Evolutionary conservation across 2,329 filamentous ascomycete species (phyloP).

Genomic region (Clarireedia monteithiana): DNA sequence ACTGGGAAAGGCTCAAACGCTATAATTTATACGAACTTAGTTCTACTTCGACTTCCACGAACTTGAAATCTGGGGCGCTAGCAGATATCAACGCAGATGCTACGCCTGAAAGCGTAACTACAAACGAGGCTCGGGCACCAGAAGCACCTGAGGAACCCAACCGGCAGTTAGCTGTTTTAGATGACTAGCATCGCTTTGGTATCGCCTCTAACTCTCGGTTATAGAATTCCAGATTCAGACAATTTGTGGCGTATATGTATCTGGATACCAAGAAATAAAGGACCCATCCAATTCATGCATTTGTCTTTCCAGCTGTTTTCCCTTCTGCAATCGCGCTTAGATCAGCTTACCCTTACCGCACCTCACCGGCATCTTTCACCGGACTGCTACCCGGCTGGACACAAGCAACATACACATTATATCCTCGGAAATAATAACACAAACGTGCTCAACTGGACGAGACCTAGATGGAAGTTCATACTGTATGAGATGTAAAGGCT

Average conservation of each 20-base stretch:
- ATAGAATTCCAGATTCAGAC: neutral
- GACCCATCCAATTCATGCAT: neutral
- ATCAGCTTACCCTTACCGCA: constrained; percentile 3
- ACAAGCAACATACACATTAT: neutral
- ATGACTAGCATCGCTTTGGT: constrained; percentile 2
- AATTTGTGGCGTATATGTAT: neutral
- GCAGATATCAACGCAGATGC: constrained; percentile 10
- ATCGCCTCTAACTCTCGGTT: neutral
- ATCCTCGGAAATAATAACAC: neutral
- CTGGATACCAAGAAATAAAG: neutral
- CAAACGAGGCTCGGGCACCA: constrained; percentile 17
- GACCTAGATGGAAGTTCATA: neutral
- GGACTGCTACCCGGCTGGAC: neutral
- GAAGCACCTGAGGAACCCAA: neutral
- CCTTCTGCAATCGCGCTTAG: constrained; percentile 1
- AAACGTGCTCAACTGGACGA: neutral
- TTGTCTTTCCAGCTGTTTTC: neutral
- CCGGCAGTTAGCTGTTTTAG: constrained; percentile 1
- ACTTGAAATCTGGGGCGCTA: constrained; percentile 7
- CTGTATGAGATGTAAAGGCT: neutral
- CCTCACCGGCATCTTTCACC: neutral
- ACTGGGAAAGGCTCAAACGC: constrained; percentile 67
- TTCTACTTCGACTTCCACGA: constrained; percentile 23
- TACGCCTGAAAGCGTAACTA: constrained; percentile 19
- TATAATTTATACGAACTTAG: constrained; percentile 75